These are phyloP conservation scores for Fibroporia radiculosa DNA, from an alignment of 768 basidiomycete genomes.

Conservation along the genomic window DNA sequence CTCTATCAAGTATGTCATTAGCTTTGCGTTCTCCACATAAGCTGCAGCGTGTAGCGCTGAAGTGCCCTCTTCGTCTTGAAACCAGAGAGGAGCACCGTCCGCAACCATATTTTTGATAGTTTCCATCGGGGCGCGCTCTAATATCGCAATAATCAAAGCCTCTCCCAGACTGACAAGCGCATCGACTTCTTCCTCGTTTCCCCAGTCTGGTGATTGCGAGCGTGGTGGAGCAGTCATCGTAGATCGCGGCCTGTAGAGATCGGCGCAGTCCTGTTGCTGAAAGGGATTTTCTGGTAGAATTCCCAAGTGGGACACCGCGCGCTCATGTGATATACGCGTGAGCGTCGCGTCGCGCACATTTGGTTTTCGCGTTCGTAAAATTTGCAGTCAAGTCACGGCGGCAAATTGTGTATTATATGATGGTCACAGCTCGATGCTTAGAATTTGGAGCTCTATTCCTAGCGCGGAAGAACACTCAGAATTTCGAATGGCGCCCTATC, in stretches of 20 bases:
- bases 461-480: too few relatives aligned
- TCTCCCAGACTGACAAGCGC: constrained; percentile 39
- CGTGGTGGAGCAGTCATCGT: neutral
- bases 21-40: constrained; percentile 55
- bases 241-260: neutral
- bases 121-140: constrained; percentile 37
- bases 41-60: constrained; percentile 85
- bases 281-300: too few relatives aligned
- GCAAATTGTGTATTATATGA: too few relatives aligned
- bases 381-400: too few relatives aligned
- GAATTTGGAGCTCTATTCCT: too few relatives aligned
- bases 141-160: constrained; percentile 49
- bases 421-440: too few relatives aligned
- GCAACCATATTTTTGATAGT: constrained; percentile 44
- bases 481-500: too few relatives aligned
- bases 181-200: constrained; percentile 12
- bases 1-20: constrained; percentile 63
- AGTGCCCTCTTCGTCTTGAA: constrained; percentile 73
- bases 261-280: too few relatives aligned
- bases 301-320: too few relatives aligned
- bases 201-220: neutral
- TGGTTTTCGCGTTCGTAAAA: too few relatives aligned
- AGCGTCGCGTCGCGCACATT: too few relatives aligned
- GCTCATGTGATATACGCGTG: too few relatives aligned
- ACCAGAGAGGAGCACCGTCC: constrained; percentile 80